Evolutionary conservation across 768 basidiomycete genomes (phyloP).

Genomic region (Cantharellus cinnabarinus): DNA sequence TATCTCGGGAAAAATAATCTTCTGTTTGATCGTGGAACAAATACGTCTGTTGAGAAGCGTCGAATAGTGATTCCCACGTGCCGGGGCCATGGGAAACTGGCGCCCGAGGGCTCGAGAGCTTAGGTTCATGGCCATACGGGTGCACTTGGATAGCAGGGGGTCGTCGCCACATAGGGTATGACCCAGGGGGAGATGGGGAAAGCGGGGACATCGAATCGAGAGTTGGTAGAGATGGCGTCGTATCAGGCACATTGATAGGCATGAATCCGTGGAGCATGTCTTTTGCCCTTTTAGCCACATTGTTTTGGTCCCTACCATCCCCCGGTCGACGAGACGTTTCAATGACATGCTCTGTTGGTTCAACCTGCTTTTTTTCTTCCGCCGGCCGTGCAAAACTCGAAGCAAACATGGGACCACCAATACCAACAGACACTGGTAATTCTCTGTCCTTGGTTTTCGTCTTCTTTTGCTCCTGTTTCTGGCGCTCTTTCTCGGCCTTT

Average conservation of each 20-base stretch:
- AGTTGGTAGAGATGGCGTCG: not conserved
- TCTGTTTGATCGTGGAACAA: conserved; percentile 1
- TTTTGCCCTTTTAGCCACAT: not conserved
- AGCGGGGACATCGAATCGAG: not conserved
- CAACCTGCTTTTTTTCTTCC: too few relatives aligned
- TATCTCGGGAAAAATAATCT: not conserved
- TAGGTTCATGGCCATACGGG: not conserved
- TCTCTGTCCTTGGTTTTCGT: not conserved
- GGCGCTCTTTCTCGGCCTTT: not conserved
- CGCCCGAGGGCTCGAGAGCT: not conserved
- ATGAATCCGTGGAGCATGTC: not conserved
- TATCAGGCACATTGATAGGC: not conserved
- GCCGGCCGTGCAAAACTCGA: too few relatives aligned
- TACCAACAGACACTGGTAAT: not conserved
- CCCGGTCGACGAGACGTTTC: too few relatives aligned
- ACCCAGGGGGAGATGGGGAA: not conserved
- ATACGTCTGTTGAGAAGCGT: not conserved
- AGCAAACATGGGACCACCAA: too few relatives aligned
- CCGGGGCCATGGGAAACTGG: not conserved
- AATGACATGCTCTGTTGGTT: too few relatives aligned
- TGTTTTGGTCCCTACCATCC: not conserved
- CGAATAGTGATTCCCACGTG: not conserved
- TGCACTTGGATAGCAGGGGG: not conserved
- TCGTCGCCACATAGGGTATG: not conserved
- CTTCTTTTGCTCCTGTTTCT: not conserved